Evolutionary conservation across 345 rosid species (phyloP).

Genomic region (Crucihimalaya himalaica): DNA sequence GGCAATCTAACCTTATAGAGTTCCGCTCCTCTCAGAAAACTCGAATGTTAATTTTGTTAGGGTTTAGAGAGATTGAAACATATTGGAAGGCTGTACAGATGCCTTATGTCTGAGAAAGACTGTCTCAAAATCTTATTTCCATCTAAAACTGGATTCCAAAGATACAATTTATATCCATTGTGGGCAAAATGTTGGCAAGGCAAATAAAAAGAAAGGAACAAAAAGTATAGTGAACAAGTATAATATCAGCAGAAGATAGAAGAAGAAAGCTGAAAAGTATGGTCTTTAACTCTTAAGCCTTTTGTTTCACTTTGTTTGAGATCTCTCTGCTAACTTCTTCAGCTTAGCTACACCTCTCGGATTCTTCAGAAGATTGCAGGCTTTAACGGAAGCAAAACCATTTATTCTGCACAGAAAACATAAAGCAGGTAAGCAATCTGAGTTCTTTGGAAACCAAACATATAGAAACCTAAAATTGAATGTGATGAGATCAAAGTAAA

Average conservation of each 20-base stretch:
- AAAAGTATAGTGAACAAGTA: constrained; percentile 23
- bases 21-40: background rate
- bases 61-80: background rate
- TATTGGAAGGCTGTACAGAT: background rate
- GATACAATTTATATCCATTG: constrained; percentile 20
- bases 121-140: constrained; percentile 9
- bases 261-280: constrained; percentile 19
- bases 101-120: background rate
- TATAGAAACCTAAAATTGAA: background rate
- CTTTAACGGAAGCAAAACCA: constrained; percentile 40
- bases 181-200: constrained; percentile 19
- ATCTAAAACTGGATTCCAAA: constrained; percentile 9
- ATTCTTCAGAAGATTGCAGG: background rate
- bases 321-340: constrained; percentile 22
- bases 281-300: background rate
- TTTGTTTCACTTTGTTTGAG: constrained; percentile 26
- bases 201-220: constrained; percentile 29
- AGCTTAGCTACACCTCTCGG: background rate
- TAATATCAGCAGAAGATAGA: constrained; percentile 19
- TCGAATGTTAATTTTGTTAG: constrained; percentile 3
- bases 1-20: background rate
- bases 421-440: constrained; percentile 22
- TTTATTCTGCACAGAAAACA: constrained; percentile 38
- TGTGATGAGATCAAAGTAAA: background rate
- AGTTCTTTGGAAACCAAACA: background rate